Evolutionary conservation across 106 monocot genomes (phyloP).

Genomic region (Apostasia shenzhenica): DNA sequence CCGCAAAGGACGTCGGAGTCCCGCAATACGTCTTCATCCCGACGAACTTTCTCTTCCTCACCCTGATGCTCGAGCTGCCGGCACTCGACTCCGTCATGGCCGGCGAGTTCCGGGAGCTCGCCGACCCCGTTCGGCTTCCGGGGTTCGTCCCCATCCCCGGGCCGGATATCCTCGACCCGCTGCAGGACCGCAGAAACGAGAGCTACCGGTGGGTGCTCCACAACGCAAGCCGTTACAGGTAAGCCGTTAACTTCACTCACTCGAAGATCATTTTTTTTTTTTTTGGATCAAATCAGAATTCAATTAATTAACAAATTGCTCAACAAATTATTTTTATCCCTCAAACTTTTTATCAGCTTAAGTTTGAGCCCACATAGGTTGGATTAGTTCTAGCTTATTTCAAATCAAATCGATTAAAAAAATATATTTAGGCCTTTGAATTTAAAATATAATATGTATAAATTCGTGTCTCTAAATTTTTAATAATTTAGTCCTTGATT

Average conservation of each 20-base stretch:
- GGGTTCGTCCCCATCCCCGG: slow-evolving; percentile 37
- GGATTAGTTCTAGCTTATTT: too few species aligned
- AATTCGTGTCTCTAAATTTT: too few species aligned
- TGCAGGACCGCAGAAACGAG: slow-evolving; percentile 22
- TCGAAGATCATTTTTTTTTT: too few species aligned
- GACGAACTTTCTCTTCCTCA: slow-evolving; percentile 13
- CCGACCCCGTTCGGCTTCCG: slow-evolving; percentile 29
- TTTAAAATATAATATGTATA: too few species aligned
- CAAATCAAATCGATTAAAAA: too few species aligned
- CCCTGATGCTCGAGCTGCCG: slow-evolving; percentile 23
- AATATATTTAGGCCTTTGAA: too few species aligned
- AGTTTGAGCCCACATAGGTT: too few species aligned
- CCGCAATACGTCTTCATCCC: slow-evolving; percentile 34
- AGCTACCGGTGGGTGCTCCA: slow-evolving; percentile 17
- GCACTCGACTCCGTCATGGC: slow-evolving; percentile 22
- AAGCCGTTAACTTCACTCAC: not conserved
- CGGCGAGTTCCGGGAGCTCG: slow-evolving; percentile 29
- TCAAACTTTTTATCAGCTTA: too few species aligned
- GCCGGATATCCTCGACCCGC: slow-evolving; percentile 12
- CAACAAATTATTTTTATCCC: too few species aligned
- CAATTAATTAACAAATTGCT: too few species aligned
- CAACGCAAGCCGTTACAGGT: not conserved
- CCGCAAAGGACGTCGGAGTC: slow-evolving; percentile 29
- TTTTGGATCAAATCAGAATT: too few species aligned
- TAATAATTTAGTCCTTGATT: too few species aligned